A percentile compares a stretch with the other conserved stretches of the same genome.
phyloP scores from a whole-genome alignment of 2,329 filamentous ascomycete genomes.

The Zarea fungicola region DNA sequence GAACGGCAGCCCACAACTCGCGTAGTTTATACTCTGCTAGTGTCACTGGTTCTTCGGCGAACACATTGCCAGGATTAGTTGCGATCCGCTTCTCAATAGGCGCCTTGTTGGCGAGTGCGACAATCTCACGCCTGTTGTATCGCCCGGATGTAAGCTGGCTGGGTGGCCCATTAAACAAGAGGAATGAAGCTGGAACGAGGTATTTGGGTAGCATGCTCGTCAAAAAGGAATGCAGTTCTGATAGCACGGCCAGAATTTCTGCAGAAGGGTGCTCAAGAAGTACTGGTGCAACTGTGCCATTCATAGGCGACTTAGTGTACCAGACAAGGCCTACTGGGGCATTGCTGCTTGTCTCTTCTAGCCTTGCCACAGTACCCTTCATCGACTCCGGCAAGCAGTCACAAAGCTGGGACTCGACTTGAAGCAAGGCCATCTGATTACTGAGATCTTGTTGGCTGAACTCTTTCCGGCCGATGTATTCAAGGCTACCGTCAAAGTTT shows the following conservation, averaged over 20 bases:
- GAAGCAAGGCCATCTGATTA: background rate
- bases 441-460: background rate
- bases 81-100: background rate
- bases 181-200: background rate
- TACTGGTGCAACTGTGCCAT: background rate
- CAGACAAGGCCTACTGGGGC: background rate
- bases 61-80: background rate
- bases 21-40: conserved; percentile 13
- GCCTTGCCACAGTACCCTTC: background rate
- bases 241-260: background rate
- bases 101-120: background rate
- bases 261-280: background rate
- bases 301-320: background rate
- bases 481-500: background rate
- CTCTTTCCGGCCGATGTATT: background rate
- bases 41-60: background rate
- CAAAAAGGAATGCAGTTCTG: background rate
- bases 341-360: background rate
- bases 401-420: background rate
- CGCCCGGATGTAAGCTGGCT: background rate
- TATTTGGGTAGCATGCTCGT: background rate
- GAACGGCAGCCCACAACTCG: conserved; percentile 14
- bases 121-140: background rate
- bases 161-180: background rate
- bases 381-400: background rate